phyloP scores from a whole-genome alignment of 768 basidiomycete genomes.

The Multifurca ochricompacta region DNA sequence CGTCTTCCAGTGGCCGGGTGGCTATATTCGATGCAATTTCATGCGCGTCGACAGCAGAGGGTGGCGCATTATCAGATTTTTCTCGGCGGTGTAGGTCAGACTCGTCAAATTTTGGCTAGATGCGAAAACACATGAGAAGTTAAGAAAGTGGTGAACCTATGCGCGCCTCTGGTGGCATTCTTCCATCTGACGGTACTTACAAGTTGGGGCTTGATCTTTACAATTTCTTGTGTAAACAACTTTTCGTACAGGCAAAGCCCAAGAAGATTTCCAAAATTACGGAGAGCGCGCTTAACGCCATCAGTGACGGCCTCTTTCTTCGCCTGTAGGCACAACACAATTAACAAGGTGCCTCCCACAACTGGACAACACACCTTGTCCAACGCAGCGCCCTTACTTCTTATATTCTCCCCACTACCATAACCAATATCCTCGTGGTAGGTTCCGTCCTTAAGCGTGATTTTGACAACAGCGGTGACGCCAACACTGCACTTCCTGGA shows the following conservation, averaged over 20 bases:
- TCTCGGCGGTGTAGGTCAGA: conserved; percentile 58
- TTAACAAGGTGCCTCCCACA: neutral
- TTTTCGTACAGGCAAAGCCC: conserved; percentile 99
- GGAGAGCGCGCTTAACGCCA: conserved; percentile 80
- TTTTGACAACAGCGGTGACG: conserved; percentile 77
- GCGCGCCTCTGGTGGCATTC: neutral
- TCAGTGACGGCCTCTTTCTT: conserved; percentile 99
- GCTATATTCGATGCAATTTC: conserved; percentile 1
- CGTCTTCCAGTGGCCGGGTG: conserved; percentile 3
- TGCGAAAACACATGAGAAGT: neutral
- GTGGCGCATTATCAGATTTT: conserved; percentile 30
- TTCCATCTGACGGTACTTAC: conserved; percentile 40
- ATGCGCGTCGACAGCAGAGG: neutral
- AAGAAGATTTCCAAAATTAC: conserved; percentile 89
- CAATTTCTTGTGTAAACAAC: conserved; percentile 71
- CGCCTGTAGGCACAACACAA: conserved; percentile 44
- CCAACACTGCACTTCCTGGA: conserved; percentile 60
- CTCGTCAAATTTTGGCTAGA: conserved; percentile 60
- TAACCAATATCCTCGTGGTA: conserved; percentile 94
- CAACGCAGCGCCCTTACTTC: conserved; percentile 75
- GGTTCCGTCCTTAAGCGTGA: conserved; percentile 81
- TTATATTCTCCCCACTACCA: conserved; percentile 78
- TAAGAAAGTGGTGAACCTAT: conserved; percentile 6
- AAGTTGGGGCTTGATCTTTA: conserved; percentile 77
- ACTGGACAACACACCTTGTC: conserved; percentile 65